Evolutionary conservation across 352 stramenopile genomes (phyloP).

Genomic region (Thalassiosira hispida): DNA sequence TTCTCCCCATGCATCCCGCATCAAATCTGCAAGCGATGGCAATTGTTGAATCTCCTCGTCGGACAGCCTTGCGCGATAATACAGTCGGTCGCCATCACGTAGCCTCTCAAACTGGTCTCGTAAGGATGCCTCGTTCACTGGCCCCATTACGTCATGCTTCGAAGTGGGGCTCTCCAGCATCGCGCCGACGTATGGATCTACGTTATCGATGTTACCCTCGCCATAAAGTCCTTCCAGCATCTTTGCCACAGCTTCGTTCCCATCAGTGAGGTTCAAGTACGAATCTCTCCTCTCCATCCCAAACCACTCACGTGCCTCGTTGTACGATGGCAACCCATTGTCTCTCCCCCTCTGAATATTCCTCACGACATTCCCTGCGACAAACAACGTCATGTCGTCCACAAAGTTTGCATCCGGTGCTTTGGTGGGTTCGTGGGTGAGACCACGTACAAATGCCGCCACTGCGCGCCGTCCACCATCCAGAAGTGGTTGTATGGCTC

Average conservation of each 20-base stretch:
- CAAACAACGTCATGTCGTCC: slow-evolving; percentile 26
- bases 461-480: slow-evolving; percentile 1
- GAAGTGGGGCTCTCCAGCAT: slow-evolving; percentile 19
- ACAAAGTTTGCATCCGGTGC: slow-evolving; percentile 34
- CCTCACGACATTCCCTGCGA: background rate
- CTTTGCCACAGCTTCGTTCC: background rate
- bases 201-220: slow-evolving; percentile 21
- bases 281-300: too few species aligned
- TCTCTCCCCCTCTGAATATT: slow-evolving; percentile 41
- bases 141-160: slow-evolving; percentile 10
- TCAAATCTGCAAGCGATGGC: slow-evolving; percentile 25
- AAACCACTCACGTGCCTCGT: slow-evolving; percentile 30
- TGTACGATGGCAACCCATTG: slow-evolving; percentile 44
- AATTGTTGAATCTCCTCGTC: slow-evolving; percentile 10
- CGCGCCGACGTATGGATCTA: slow-evolving; percentile 49
- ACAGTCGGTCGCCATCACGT: slow-evolving; percentile 47
- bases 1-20: slow-evolving; percentile 14
- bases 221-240: slow-evolving; percentile 28
- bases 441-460: slow-evolving; percentile 23
- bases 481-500: background rate
- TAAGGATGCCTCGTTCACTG: slow-evolving; percentile 26
- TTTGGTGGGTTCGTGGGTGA: slow-evolving; percentile 14
- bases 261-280: slow-evolving; percentile 26
- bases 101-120: slow-evolving; percentile 35
- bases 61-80: slow-evolving; percentile 11